Base-by-base conservation (phyloP, 768 basidiomycete genomes). In the Leccinum boreale region DNA sequence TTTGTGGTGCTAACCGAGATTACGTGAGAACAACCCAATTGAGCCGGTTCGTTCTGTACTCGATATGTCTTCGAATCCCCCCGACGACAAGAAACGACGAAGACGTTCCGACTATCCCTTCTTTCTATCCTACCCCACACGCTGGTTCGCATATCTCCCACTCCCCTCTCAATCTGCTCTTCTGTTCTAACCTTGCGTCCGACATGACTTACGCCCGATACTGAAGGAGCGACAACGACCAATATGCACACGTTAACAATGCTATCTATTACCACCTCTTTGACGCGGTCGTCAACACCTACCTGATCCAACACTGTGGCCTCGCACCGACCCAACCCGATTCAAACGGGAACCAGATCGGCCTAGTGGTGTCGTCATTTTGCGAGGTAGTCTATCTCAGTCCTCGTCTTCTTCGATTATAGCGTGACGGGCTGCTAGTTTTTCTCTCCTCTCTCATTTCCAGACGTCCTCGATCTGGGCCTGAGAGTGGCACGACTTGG, bases 151-250 rank as follows among this genome's bases (percentile, higher is more conserved):
- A 58, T 28, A 54, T 14, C 60, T 33, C 55, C 17, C 21, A 56
- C 58, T 29, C 39, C 35, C 36, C 3, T 31, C 8, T 19, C n/a
- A 23, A 52, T 39, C 45, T 58, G 35, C 39, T 4, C 7, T 42
- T n/a, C 3, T 28, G 14, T 23, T 57, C 65, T 67, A 44, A 67
- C 57, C 15, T 42, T 19, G 11, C 33, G 6, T 44, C n/a, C 29
- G 17, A 47, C 9, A n/a, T 55, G 52, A 21, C 23, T 33, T 12
- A 12, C 11, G 1, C 49, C 26, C 21, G 10, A 28, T 6, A 50
- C 5, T 26, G n/a, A 61, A 92, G 90, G 90, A 89, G 81, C 63
- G 90, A 92, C 78, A 92, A 92, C 65, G 90, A 92, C 76, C 89
- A 91, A 64, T 92, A 92, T 67, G 79, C 82, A 12, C 90, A 92